phyloP scores from a whole-genome alignment of 257 asterid species.

The Nyctanthes arbortristis region DNA sequence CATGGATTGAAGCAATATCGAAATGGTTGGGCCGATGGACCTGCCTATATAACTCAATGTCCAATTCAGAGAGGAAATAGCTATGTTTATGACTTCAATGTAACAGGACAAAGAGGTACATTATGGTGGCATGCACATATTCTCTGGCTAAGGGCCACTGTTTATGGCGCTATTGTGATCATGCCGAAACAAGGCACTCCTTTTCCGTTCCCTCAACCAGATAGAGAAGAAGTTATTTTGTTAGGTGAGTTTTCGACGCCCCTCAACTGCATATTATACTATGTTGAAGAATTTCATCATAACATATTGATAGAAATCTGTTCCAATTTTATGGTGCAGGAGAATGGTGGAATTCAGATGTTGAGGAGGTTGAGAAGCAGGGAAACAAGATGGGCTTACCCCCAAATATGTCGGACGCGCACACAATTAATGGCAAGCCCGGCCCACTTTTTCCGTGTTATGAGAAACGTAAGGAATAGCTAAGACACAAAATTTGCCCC shows the following conservation, averaged over 20 bases:
- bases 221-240: slow-evolving; percentile 47
- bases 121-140: slow-evolving; percentile 82
- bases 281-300: too few species aligned
- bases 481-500: not conserved
- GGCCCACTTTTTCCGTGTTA: slow-evolving; percentile 57
- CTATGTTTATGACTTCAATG: slow-evolving; percentile 58
- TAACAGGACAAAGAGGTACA: slow-evolving; percentile 71
- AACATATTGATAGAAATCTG: too few species aligned
- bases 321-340: slow-evolving; percentile 31
- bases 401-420: slow-evolving; percentile 61
- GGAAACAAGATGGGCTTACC: slow-evolving; percentile 49
- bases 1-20: slow-evolving; percentile 66
- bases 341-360: slow-evolving; percentile 66
- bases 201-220: slow-evolving; percentile 54
- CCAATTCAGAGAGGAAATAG: slow-evolving; percentile 55
- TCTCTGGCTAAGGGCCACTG: slow-evolving; percentile 67
- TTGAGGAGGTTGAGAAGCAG: slow-evolving; percentile 46
- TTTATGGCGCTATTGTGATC: slow-evolving; percentile 57
- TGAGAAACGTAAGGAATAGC: slow-evolving; percentile 38
- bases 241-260: slow-evolving; percentile 37
- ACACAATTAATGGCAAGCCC: slow-evolving; percentile 59
- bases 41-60: slow-evolving; percentile 68
- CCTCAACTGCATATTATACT: too few species aligned
- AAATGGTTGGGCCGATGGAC: slow-evolving; percentile 74
- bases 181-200: slow-evolving; percentile 51